A percentile compares a stretch with the other conserved stretches of the same genome.
These are phyloP conservation scores for Mycena crocata DNA, from an alignment of 768 basidiomycete species.

Conservation along the genomic window DNA sequence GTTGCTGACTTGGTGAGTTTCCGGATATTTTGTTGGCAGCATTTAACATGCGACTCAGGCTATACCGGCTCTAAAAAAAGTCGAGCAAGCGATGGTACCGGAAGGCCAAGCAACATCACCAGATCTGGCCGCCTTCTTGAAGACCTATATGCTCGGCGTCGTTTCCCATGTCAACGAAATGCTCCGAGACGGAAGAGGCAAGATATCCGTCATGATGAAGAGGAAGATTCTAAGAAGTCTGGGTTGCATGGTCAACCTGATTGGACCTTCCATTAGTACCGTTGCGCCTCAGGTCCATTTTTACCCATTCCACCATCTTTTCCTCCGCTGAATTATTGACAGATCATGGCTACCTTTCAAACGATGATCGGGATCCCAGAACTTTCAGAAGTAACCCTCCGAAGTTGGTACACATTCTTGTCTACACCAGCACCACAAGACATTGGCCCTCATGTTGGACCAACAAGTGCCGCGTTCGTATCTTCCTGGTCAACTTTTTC, in stretches of 20 bases:
- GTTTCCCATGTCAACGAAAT: conserved; percentile 88
- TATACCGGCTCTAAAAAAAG: conserved; percentile 50
- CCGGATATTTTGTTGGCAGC: neutral
- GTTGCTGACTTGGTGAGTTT: conserved; percentile 58
- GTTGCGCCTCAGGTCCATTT: conserved; percentile 86
- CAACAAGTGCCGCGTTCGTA: conserved; percentile 88
- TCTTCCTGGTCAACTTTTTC: conserved; percentile 80
- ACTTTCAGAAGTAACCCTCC: conserved; percentile 81
- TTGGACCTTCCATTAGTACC: conserved; percentile 77
- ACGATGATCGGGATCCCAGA: conserved; percentile 83
- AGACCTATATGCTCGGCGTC: conserved; percentile 84
- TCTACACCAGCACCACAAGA: conserved; percentile 74
- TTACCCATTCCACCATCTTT: conserved; percentile 11
- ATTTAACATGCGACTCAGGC: conserved; percentile 39
- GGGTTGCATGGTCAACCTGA: conserved; percentile 73
- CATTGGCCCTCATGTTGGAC: conserved; percentile 85
- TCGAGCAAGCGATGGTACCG: conserved; percentile 58
- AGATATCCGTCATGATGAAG: conserved; percentile 76
- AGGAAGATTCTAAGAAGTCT: conserved; percentile 83
- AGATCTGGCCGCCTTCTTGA: conserved; percentile 71
- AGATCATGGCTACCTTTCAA: conserved; percentile 98
- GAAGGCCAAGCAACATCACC: conserved; percentile 42
- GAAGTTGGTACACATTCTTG: conserved; percentile 85
- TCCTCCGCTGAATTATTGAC: conserved; percentile 5
- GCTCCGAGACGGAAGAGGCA: conserved; percentile 86